A percentile compares a stretch with the other conserved stretches of the same genome.
Conservation (phyloP, 2,329 filamentous ascomycete genomes). For the Tolypocladium ovalisporum region DNA sequence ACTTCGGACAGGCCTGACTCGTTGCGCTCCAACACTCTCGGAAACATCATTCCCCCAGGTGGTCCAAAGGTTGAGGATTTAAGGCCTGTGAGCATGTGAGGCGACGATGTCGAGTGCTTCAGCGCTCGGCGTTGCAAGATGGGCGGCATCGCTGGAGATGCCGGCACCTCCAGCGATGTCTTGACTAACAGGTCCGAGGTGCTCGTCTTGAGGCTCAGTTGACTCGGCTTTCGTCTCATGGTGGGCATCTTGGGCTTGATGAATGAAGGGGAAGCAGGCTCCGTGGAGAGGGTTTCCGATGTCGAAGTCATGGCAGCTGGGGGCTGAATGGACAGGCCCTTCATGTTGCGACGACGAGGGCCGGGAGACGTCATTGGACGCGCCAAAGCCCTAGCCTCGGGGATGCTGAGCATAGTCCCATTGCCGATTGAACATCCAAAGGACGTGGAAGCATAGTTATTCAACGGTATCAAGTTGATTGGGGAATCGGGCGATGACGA, state of each 20-base stretch:
- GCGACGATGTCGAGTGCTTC: constrained; percentile 58
- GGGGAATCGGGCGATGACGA: constrained; percentile 90
- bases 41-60: constrained; percentile 52
- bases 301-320: constrained; percentile 36
- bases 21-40: constrained; percentile 48
- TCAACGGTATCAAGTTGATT: constrained; percentile 59
- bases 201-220: constrained; percentile 66
- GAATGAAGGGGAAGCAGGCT: constrained; percentile 64
- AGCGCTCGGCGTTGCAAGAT: constrained; percentile 52
- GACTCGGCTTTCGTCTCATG: constrained; percentile 64
- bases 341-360: constrained; percentile 71
- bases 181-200: constrained; percentile 42
- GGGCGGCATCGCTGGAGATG: constrained; percentile 43
- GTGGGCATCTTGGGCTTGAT: constrained; percentile 67
- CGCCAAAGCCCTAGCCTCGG: constrained; percentile 29
- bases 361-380: constrained; percentile 58
- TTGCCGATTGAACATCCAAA: constrained; percentile 35
- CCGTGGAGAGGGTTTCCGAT: constrained; percentile 42
- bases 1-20: constrained; percentile 50
- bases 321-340: constrained; percentile 69
- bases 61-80: constrained; percentile 51
- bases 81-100: constrained; percentile 51
- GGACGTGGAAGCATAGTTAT: constrained; percentile 53
- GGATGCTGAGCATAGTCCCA: constrained; percentile 25
- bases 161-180: constrained; percentile 41